Evolutionary conservation across 129 eudicot species (phyloP).

Genomic region (Flaveria bidentis): DNA sequence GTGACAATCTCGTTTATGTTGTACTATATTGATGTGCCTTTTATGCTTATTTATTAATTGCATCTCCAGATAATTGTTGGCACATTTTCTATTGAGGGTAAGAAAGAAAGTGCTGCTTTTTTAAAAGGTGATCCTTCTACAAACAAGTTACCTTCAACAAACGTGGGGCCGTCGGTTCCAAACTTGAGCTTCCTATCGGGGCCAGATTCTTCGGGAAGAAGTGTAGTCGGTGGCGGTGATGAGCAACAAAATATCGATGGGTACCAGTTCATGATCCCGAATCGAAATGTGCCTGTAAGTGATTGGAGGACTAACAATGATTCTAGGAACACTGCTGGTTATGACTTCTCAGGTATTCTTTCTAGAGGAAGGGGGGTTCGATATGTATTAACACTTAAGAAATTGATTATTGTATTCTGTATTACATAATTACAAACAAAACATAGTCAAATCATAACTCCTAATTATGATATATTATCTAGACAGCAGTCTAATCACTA

Average conservation of each 20-base stretch:
- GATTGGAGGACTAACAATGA: slow-evolving; percentile 61
- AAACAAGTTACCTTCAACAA: slow-evolving; percentile 51
- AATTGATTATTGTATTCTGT: too few species aligned
- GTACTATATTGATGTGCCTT: slow-evolving; percentile 3
- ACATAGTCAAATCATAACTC: background rate
- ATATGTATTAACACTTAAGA: too few species aligned
- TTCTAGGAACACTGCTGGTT: slow-evolving; percentile 46
- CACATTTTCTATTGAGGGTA: slow-evolving; percentile 50
- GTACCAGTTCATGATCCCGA: slow-evolving; percentile 54
- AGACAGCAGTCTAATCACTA: too few species aligned
- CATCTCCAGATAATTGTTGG: slow-evolving; percentile 60
- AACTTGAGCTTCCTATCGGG: slow-evolving; percentile 54
- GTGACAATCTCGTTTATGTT: background rate
- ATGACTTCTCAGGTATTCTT: slow-evolving; percentile 52
- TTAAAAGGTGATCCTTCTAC: slow-evolving; percentile 47
- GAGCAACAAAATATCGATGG: slow-evolving; percentile 58
- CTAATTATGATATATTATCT: background rate
- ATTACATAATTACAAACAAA: background rate
- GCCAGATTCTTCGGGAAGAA: slow-evolving; percentile 61
- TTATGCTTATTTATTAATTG: slow-evolving; percentile 14
- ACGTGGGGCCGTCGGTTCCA: slow-evolving; percentile 45
- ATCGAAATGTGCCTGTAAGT: slow-evolving; percentile 35
- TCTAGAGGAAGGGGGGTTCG: too few species aligned
- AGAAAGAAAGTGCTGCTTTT: slow-evolving; percentile 40
- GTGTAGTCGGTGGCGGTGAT: slow-evolving; percentile 31